Evolutionary conservation across 1,284 basidiomycete genomes (phyloP), one percentile per base, ranked within the genome.

Genomic region (Cutaneotrichosporon cutaneum): DNA sequence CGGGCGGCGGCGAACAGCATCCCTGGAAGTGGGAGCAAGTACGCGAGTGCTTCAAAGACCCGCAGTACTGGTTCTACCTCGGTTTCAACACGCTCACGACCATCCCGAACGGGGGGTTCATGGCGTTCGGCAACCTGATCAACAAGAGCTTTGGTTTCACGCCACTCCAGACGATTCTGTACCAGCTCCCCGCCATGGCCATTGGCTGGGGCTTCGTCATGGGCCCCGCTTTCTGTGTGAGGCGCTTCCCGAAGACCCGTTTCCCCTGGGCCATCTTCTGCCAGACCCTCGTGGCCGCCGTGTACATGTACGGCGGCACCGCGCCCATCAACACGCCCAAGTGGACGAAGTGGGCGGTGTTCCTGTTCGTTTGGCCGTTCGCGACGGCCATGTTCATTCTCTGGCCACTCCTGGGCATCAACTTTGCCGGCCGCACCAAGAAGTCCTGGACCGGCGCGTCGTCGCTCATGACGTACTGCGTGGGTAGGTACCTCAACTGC

Each of bases 371-470:
- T 35, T 60, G 55, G 7, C 61, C 64, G 13, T 65, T 65, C 36
- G 63, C 67, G 5, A 57, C 59, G 8, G 36, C 67, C 16, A 68
- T 68, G 18, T 73, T 72, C 63, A 53, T 73, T 3, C 36, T 69
- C 27, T 72, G 70, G 72, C 62, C 72, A 0, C 62, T 73, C 22
- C 54, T 71, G 30, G 58, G 68, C 18, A 52, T 68, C 60, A 74
- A 74, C 56, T 59, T 64, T 32, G 71, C 68, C 16, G 71, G 71
- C 0, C 64, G 71, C 33, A 72, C 70, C 54, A 72, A 72, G 63
- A 72, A 72, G 62, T 52, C 66, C 1, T 70, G 63, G 57, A 54
- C 68, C 30, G 35, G 53, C 21, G 66, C 61, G 11, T 60, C 54
- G 0, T 59, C 36, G 10, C 58, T 66, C 21, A 65, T 70, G 47